Evolutionary conservation across 352 stramenopile species (phyloP), one percentile per base, ranked within the genome.

Genomic region (Elongisporangium anandrum): DNA sequence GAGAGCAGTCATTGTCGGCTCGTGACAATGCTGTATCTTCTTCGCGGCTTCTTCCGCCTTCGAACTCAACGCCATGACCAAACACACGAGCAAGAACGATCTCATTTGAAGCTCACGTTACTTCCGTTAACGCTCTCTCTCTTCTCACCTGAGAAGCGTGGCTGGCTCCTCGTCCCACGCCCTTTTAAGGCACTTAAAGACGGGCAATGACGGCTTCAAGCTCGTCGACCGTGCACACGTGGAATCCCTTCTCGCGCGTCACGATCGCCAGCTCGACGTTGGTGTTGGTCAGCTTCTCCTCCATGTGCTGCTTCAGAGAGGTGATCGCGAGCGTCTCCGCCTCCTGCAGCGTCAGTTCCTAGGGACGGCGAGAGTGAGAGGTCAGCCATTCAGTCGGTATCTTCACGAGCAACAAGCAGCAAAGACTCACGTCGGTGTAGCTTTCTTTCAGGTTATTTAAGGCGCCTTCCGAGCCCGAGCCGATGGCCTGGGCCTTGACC

Each of bases 301-400:
- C 97, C 97, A 99, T 99, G 67, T 99, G 97, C 84, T 96, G 96
- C 80, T 99, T 99, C 39, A 99, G 79, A 13, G 96, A 97, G 53
- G 69, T 84, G 68, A 99, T 90, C 12, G 96, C 96, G 54, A 99
- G 80, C 55, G 93, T 94, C 81, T 99, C 96, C 21, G 97, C 98
- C 61, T 99, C 97, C 47, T 95, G 64, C 48, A 99, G 74, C 38
- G 97, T 98, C 75, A 99, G 84, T 50, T 95, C 85, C 15, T 63
- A 63, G 0, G 7, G 6, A 7, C 17, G 41, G 23, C 23, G 20
- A 54, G 3, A 15, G 21, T 50, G 8, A 9, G 24, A 54, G n/a
- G 50, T 50, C 20, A 51, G 29, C 13, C 24, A 54, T 15, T 15
- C 15, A 57, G 4, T 7, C 19, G 52, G n/a, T 5, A 56, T 23